Evolutionary conservation across 805 yeast genomes (phyloP).

Genomic region (Yamadazyma insecticola): DNA sequence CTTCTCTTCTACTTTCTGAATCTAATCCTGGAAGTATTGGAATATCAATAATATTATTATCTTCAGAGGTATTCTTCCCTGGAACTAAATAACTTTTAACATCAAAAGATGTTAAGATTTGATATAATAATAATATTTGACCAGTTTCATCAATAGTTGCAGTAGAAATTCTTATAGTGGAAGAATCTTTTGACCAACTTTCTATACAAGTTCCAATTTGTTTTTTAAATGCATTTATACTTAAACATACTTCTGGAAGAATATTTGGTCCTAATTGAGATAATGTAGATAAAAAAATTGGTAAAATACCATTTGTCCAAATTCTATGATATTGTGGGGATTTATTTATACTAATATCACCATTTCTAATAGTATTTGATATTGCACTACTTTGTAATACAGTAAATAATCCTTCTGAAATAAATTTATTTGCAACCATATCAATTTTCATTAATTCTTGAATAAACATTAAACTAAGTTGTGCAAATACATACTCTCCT

Average conservation of each 20-base stretch:
- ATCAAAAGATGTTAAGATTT: constrained; percentile 50
- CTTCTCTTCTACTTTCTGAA: constrained; percentile 51
- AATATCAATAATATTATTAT: constrained; percentile 18
- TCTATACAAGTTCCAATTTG: constrained; percentile 62
- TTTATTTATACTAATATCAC: constrained; percentile 49
- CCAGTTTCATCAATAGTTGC: constrained; percentile 37
- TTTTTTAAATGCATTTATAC: constrained; percentile 55
- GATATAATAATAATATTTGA: constrained; percentile 63
- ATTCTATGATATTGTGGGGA: constrained; percentile 60
- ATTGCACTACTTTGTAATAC: constrained; percentile 72
- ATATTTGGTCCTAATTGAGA: constrained; percentile 60
- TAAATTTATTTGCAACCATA: constrained; percentile 61
- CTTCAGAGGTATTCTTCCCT: constrained; percentile 9
- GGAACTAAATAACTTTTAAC: constrained; percentile 48
- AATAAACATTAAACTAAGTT: constrained; percentile 61
- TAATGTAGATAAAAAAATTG: constrained; percentile 57
- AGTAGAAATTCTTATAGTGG: constrained; percentile 32
- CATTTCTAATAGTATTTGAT: constrained; percentile 61
- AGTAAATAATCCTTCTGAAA: constrained; percentile 57
- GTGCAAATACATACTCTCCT: constrained; percentile 68
- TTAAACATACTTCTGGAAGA: constrained; percentile 60
- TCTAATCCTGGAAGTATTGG: constrained; percentile 57
- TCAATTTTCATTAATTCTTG: constrained; percentile 62
- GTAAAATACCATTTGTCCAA: constrained; percentile 85
- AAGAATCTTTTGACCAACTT: constrained; percentile 64